phyloP scores from a whole-genome alignment of 345 rosid genomes.

The Bruguiera gymnorhiza region DNA sequence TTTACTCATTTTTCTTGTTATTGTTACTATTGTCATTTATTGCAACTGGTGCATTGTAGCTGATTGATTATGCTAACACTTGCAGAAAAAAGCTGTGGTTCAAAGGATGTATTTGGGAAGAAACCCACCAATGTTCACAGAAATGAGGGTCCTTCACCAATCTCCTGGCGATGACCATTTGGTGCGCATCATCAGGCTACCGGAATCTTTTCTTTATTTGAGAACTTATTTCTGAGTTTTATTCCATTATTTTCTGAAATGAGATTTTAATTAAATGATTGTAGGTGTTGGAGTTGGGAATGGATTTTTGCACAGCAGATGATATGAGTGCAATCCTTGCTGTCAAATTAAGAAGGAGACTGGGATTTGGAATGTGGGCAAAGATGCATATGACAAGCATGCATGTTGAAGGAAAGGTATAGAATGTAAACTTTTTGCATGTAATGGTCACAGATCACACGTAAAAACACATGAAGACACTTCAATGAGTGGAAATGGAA shows the following conservation, averaged over 20 bases:
- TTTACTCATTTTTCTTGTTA: not conserved
- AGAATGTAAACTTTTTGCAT: not conserved
- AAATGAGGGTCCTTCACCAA: constrained; percentile 64
- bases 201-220: not conserved
- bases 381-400: constrained; percentile 89
- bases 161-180: constrained; percentile 77
- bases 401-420: constrained; percentile 95
- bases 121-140: constrained; percentile 81
- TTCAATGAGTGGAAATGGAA: too few relatives aligned
- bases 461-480: too few relatives aligned
- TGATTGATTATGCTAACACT: constrained; percentile 10
- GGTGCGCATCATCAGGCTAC: constrained; percentile 37
- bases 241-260: not conserved
- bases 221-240: not conserved
- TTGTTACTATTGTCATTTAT: not conserved
- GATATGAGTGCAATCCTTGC: constrained; percentile 94
- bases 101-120: constrained; percentile 86
- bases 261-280: constrained; percentile 18
- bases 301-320: constrained; percentile 85
- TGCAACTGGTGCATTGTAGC: not conserved
- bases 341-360: constrained; percentile 73
- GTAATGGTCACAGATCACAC: not conserved
- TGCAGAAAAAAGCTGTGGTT: constrained; percentile 72
- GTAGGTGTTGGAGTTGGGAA: constrained; percentile 87
- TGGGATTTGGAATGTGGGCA: constrained; percentile 94